phyloP scores from a whole-genome alignment of 192 early-diverging fungal genomes.

The Spizellomyces punctatus region DNA sequence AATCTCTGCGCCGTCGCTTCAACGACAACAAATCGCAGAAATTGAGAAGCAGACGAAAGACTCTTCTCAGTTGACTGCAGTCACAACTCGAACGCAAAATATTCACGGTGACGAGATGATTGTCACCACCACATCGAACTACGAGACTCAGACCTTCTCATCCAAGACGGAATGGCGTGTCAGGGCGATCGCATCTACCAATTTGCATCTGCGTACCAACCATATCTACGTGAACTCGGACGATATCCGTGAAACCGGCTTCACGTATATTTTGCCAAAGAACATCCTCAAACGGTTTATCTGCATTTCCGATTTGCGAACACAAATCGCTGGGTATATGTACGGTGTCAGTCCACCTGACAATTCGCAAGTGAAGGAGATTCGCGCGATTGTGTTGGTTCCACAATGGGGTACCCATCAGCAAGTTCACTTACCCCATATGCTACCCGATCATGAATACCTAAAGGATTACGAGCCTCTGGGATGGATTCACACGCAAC shows the following conservation, averaged over 20 bases:
- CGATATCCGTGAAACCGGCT: constrained; percentile 92
- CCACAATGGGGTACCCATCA: constrained; percentile 97
- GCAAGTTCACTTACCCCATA: constrained; percentile 86
- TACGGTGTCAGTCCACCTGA: constrained; percentile 90
- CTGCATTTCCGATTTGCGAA: constrained; percentile 89
- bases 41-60: constrained; percentile 95
- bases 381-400: constrained; percentile 90
- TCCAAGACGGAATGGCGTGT: constrained; percentile 99
- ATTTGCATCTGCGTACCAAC: constrained; percentile 91
- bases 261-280: constrained; percentile 97
- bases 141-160: constrained; percentile 95
- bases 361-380: constrained; percentile 94
- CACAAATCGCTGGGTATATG: constrained; percentile 93
- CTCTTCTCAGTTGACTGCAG: constrained; percentile 90
- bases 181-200: constrained; percentile 95
- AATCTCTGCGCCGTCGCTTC: constrained; percentile 93
- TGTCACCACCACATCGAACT: constrained; percentile 95
- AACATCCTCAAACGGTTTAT: constrained; percentile 98
- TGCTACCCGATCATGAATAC: constrained; percentile 88
- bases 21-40: constrained; percentile 97
- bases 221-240: constrained; percentile 96
- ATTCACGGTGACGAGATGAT: constrained; percentile 98
- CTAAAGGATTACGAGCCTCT: constrained; percentile 92
- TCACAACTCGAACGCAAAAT: constrained; percentile 96
- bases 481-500: constrained; percentile 98